Evolutionary conservation across 1,284 basidiomycete genomes (phyloP).

Genomic region (Inonotus hispidus): DNA sequence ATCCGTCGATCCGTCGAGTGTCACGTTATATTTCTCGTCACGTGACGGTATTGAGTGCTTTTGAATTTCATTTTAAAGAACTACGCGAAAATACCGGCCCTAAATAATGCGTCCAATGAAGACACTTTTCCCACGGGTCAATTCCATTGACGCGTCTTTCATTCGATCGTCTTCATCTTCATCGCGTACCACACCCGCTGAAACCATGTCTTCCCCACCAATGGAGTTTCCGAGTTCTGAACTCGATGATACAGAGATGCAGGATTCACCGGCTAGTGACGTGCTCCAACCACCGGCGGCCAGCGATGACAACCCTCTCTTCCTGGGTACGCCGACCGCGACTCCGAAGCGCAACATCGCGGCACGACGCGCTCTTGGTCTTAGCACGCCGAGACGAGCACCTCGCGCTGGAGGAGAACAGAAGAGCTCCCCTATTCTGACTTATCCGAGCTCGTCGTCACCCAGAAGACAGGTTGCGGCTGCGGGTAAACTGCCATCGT

Average conservation of each 20-base stretch:
- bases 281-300: conserved; percentile 11
- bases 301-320: conserved; percentile 39
- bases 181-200: neutral
- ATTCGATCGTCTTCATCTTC: neutral
- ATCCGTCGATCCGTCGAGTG: too few relatives aligned
- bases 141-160: conserved; percentile 5
- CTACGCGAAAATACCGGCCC: conserved; percentile 9
- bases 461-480: conserved; percentile 38
- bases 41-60: too few relatives aligned
- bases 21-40: too few relatives aligned
- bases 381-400: conserved; percentile 51
- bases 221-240: conserved; percentile 24
- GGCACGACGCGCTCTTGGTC: conserved; percentile 58
- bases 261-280: conserved; percentile 12
- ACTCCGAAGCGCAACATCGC: conserved; percentile 43
- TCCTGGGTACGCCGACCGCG: conserved; percentile 53
- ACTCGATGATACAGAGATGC: conserved; percentile 20
- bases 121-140: neutral
- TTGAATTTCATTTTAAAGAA: too few relatives aligned
- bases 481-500: conserved; percentile 25
- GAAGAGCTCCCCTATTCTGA: conserved; percentile 61
- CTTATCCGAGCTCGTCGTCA: conserved; percentile 72
- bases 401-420: conserved; percentile 50
- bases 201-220: conserved; percentile 22
- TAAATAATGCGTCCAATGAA: neutral